Evolutionary conservation across 2,329 filamentous ascomycete species (phyloP).

Genomic region (Aspergillus hortae): DNA sequence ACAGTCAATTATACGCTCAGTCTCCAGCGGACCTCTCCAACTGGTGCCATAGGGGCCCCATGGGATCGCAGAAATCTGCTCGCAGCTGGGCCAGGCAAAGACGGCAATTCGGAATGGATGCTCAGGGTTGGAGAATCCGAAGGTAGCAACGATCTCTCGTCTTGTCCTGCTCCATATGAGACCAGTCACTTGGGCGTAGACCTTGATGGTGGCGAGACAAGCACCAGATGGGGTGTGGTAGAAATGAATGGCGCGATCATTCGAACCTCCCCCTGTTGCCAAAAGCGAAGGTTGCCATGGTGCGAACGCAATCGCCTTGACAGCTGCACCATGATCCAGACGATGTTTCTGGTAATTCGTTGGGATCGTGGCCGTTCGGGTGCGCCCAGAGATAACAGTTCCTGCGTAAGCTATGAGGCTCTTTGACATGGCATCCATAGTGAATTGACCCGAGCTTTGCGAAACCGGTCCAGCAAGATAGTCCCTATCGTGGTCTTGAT

Average conservation of each 20-base stretch:
- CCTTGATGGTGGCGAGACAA: slow-evolving; percentile 83
- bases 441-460: no score
- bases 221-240: slow-evolving; percentile 83
- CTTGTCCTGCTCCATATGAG: slow-evolving; percentile 84
- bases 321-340: slow-evolving; percentile 78
- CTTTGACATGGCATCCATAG: slow-evolving; percentile 8
- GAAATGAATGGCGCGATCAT: slow-evolving; percentile 95
- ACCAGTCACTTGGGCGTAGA: slow-evolving; percentile 88
- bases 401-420: slow-evolving; percentile 24
- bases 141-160: slow-evolving; percentile 86
- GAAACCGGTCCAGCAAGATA: slow-evolving; percentile 12
- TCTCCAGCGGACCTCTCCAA: slow-evolving; percentile 22
- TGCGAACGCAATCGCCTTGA: slow-evolving; percentile 96
- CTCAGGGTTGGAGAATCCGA: slow-evolving; percentile 88
- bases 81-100: slow-evolving; percentile 91
- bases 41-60: slow-evolving; percentile 61
- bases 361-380: slow-evolving; percentile 48
- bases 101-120: slow-evolving; percentile 87
- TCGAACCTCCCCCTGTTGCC: slow-evolving; percentile 88
- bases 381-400: slow-evolving; percentile 27
- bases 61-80: slow-evolving; percentile 77
- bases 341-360: slow-evolving; percentile 63
- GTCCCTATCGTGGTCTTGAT: slow-evolving; percentile 20
- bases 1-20: slow-evolving; percentile 30
- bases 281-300: slow-evolving; percentile 86